Evolutionary conservation across 192 early-diverging fungal species (phyloP).

Genomic region (Chytriomyces confervae): DNA sequence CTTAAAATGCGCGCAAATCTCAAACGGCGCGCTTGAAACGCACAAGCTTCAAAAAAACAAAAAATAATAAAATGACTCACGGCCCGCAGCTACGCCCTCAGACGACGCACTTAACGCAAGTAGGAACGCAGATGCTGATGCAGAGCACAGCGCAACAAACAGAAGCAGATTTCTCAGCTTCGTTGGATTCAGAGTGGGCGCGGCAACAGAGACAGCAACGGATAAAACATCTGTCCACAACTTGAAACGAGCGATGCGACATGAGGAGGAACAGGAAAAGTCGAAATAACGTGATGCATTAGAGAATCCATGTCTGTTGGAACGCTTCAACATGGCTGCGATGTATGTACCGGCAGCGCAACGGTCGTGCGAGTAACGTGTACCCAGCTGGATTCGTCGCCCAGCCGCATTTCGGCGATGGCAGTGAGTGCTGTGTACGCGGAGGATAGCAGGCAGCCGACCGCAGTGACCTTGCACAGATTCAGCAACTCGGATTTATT

Average conservation of each 20-base stretch:
- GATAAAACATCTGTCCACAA: constrained; percentile 13
- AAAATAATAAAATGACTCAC: constrained; percentile 13
- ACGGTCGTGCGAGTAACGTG: constrained; percentile 17
- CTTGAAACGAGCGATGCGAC: background rate
- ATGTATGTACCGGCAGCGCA: background rate
- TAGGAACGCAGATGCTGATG: background rate
- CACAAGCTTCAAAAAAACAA: background rate
- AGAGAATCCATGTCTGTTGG: background rate
- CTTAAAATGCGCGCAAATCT: too few relatives aligned
- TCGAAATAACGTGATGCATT: background rate
- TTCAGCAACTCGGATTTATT: background rate
- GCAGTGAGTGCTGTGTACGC: constrained; percentile 11
- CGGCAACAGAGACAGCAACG: background rate
- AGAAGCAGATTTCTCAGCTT: background rate
- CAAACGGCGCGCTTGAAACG: too few relatives aligned
- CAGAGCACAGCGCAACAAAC: background rate
- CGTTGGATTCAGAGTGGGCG: background rate
- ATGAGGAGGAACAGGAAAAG: background rate
- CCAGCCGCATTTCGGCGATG: constrained; percentile 2
- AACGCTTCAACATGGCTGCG: background rate
- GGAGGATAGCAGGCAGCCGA: constrained; percentile 17
- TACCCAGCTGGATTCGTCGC: background rate
- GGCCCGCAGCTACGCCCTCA: constrained; percentile 12
- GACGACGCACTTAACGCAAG: background rate
- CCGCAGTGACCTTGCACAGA: constrained; percentile 5